Evolutionary conservation across 805 yeast genomes (phyloP).

Genomic region (Candida anglica): DNA sequence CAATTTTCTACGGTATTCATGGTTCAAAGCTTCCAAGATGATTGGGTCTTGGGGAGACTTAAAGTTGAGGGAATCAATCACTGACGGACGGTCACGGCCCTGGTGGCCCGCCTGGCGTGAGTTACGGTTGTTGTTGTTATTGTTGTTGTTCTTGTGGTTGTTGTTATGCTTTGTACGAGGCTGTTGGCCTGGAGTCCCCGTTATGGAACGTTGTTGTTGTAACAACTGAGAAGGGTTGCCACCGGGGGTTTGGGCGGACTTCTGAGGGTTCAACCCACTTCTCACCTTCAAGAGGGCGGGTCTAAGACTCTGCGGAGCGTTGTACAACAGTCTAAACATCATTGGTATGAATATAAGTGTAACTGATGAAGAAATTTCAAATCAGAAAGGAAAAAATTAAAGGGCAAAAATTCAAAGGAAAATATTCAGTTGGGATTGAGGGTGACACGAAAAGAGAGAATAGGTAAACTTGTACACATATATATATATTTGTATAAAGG

Average conservation of each 20-base stretch:
- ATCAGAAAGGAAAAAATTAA: no score
- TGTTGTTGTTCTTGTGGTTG: neutral
- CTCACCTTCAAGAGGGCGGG: constrained; percentile 37
- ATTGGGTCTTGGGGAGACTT: constrained; percentile 23
- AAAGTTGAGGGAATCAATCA: no score
- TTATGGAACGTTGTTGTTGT: neutral
- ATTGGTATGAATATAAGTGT: no score
- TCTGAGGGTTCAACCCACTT: constrained; percentile 16
- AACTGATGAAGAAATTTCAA: no score
- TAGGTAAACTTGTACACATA: no score
- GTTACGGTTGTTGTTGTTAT: neutral
- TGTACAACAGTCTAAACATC: constrained; percentile 40
- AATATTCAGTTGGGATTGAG: no score
- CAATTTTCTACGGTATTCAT: constrained; percentile 15
- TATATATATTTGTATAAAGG: no score
- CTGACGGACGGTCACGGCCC: no score
- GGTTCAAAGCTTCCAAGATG: constrained; percentile 14
- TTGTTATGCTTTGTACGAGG: neutral
- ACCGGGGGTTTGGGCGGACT: constrained; percentile 7
- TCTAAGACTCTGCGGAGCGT: constrained; percentile 31
- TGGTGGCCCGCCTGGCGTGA: constrained; percentile 1
- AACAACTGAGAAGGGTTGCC: neutral
- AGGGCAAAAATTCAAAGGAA: no score
- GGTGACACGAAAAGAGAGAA: no score
- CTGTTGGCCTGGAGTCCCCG: neutral